A percentile compares a stretch with the other conserved stretches of the same genome.
Evolutionary conservation across 2,329 filamentous ascomycete species (phyloP).

Genomic region (Neopestalotiopsis clavispora): DNA sequence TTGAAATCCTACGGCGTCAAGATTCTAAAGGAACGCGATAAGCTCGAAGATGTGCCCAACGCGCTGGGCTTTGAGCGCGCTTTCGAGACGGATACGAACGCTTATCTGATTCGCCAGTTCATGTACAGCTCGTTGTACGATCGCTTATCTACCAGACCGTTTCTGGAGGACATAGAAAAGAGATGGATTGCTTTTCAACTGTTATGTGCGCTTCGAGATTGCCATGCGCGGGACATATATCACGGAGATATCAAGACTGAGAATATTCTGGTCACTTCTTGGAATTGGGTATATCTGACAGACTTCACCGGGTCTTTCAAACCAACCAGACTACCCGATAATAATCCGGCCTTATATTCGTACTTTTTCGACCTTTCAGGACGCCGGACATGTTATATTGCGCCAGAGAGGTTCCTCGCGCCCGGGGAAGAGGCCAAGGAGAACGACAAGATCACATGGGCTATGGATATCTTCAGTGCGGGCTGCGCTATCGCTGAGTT

Average conservation of each 20-base stretch:
- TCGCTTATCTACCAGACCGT: slow-evolving; percentile 92
- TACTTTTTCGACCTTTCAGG: slow-evolving; percentile 97
- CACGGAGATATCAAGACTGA: slow-evolving; percentile 99
- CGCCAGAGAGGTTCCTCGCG: slow-evolving; percentile 87
- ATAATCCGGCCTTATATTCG: slow-evolving; percentile 96
- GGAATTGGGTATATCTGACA: slow-evolving; percentile 99
- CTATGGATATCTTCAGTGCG: slow-evolving; percentile 98
- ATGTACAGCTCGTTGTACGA: slow-evolving; percentile 98
- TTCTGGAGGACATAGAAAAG: slow-evolving; percentile 96
- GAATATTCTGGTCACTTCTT: slow-evolving; percentile 95
- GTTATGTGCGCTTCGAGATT: slow-evolving; percentile 89
- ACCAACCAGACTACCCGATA: slow-evolving; percentile 88
- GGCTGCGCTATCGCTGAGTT: slow-evolving; percentile 97
- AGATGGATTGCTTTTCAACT: slow-evolving; percentile 98
- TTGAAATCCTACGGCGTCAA: slow-evolving; percentile 79
- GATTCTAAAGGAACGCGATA: slow-evolving; percentile 79
- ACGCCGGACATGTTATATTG: slow-evolving; percentile 90
- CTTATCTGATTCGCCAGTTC: slow-evolving; percentile 92
- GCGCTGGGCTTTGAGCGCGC: slow-evolving; percentile 88
- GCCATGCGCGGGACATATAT: slow-evolving; percentile 85
- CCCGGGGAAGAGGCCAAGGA: slow-evolving; percentile 69
- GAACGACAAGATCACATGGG: slow-evolving; percentile 73
- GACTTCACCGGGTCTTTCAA: slow-evolving; percentile 98
- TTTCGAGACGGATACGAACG: slow-evolving; percentile 88
- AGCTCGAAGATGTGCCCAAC: slow-evolving; percentile 85